phyloP scores from a whole-genome alignment of 257 asterid species.

The Paulownia fortunei region DNA sequence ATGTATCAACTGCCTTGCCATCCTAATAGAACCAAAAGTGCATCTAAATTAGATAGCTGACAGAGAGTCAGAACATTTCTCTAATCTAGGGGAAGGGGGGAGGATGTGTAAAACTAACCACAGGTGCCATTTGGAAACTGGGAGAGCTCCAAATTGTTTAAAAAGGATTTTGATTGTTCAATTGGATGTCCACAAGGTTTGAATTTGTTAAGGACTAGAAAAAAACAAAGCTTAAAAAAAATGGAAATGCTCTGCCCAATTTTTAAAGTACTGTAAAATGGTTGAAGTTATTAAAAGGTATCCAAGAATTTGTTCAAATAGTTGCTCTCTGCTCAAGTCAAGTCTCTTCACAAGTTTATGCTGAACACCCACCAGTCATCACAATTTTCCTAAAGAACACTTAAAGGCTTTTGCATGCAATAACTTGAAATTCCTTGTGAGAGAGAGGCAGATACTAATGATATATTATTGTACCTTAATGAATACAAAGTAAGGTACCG shows the following conservation, averaged over 20 bases:
- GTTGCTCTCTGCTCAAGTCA: background rate
- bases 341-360: conserved; percentile 1
- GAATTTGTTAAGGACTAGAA: background rate
- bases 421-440: background rate
- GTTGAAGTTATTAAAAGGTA: background rate
- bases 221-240: background rate
- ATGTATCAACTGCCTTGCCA: conserved; percentile 75
- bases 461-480: conserved; percentile 62
- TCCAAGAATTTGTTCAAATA: conserved; percentile 7
- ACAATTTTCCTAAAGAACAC: background rate
- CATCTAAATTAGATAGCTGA: conserved; percentile 10
- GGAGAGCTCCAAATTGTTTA: background rate
- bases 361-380: background rate
- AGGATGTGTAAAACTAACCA: background rate
- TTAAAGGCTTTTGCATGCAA: background rate
- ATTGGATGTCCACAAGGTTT: background rate
- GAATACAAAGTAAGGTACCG: conserved; percentile 91
- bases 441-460: background rate
- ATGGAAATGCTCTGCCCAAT: background rate
- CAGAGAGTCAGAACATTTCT: background rate
- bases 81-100: background rate
- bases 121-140: background rate
- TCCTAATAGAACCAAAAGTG: conserved; percentile 55
- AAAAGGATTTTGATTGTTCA: background rate
- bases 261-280: background rate